Percentiles rank a stretch among this genome's conserved stretches.
These are phyloP conservation scores for Vaccinium vitisidaea DNA, from an alignment of 148 eudicot species.

Conservation along the genomic window DNA sequence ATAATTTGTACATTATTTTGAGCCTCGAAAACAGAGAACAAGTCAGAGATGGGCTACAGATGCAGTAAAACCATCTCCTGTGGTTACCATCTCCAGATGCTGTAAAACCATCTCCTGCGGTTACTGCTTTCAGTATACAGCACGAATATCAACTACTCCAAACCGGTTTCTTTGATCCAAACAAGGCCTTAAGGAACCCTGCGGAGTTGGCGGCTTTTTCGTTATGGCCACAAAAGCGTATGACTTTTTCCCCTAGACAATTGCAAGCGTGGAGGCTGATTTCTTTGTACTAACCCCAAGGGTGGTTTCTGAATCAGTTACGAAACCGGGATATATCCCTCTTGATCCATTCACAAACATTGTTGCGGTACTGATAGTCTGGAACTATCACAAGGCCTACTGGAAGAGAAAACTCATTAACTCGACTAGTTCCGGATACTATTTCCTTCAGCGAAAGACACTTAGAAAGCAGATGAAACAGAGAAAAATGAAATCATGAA, in stretches of 20 bases:
- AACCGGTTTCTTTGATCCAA: neutral
- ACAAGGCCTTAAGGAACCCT: neutral
- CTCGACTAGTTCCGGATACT: neutral
- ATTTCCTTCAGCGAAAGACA: neutral
- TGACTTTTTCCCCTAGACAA: neutral
- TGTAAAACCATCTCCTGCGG: neutral
- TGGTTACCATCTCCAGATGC: neutral
- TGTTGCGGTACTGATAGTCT: too few species aligned
- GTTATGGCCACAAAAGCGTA: neutral
- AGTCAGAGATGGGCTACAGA: neutral
- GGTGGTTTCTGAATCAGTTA: neutral
- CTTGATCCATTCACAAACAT: neutral
- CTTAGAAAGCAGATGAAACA: neutral
- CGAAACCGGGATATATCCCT: neutral
- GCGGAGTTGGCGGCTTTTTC: neutral
- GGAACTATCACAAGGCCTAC: too few species aligned
- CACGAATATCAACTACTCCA: neutral
- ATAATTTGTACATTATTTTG: too few species aligned
- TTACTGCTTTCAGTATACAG: neutral
- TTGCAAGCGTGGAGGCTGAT: too few species aligned
- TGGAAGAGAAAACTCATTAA: neutral
- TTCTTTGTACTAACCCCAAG: neutral
- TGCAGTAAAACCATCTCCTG: neutral
- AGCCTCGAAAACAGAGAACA: neutral
- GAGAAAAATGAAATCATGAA: slow-evolving; percentile 2